Conservation (phyloP, 1,284 basidiomycete genomes). For the Ustilago esculenta region DNA sequence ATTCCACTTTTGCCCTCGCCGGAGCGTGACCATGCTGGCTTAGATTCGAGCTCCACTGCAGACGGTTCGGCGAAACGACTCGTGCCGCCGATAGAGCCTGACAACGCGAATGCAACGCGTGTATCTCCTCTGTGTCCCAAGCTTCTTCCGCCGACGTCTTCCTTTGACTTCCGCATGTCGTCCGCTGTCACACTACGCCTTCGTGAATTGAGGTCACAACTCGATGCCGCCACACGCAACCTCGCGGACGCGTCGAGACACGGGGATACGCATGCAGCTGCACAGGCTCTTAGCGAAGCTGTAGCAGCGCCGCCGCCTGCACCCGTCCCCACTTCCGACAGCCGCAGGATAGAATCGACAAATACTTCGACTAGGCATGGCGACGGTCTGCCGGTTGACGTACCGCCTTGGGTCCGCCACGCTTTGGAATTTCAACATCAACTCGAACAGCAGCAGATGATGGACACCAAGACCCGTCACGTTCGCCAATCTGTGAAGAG, state of each 20-base stretch:
- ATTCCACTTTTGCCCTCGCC: too few relatives aligned
- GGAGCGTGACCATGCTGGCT: too few relatives aligned
- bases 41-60: too few relatives aligned
- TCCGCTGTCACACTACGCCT: constrained; percentile 64
- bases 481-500: neutral
- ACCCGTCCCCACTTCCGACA: neutral
- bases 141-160: constrained; percentile 3
- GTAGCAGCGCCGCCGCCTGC: constrained; percentile 3
- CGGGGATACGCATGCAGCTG: neutral
- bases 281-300: neutral
- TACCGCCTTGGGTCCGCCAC: constrained; percentile 13
- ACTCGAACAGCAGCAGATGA: neutral
- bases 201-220: constrained; percentile 46
- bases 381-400: neutral
- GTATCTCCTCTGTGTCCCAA: neutral
- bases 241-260: constrained; percentile 1
- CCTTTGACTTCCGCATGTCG: constrained; percentile 33
- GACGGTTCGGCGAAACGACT: too few relatives aligned
- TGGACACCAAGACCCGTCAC: neutral
- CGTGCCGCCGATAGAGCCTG: neutral
- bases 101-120: neutral
- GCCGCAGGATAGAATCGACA: neutral
- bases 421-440: constrained; percentile 5
- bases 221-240: constrained; percentile 27
- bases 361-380: neutral